These are phyloP conservation scores for Zoysia pacifica DNA, from an alignment of 176 grass and related monocot species.

Conservation along the genomic window DNA sequence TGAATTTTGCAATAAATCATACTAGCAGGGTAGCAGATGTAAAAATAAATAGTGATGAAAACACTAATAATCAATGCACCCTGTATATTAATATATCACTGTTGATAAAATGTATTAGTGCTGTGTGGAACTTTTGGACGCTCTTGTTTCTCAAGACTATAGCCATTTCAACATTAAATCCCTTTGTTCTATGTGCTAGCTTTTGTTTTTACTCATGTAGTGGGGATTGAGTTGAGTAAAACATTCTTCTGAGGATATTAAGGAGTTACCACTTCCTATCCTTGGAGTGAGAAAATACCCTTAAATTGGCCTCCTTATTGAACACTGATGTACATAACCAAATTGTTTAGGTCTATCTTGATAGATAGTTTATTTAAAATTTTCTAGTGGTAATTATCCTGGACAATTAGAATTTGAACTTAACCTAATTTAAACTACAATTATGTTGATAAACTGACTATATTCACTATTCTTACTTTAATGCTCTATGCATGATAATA, in stretches of 20 bases:
- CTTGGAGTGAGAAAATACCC: slow-evolving; percentile 10
- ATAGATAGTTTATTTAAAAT: neutral
- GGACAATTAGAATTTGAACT: neutral
- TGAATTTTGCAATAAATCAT: slow-evolving; percentile 28
- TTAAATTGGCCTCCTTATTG: neutral
- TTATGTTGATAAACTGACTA: slow-evolving; percentile 10
- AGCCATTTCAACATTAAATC: slow-evolving; percentile 2
- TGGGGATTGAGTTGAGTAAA: slow-evolving; percentile 12
- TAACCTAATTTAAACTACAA: neutral
- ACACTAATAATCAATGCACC: neutral
- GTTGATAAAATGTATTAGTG: neutral
- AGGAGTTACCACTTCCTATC: neutral
- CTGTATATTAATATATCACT: neutral
- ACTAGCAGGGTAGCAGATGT: neutral
- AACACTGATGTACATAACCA: neutral
- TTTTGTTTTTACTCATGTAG: neutral
- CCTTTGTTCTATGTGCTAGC: neutral
- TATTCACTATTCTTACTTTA: slow-evolving; percentile 4
- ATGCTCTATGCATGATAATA: neutral
- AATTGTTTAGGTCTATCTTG: slow-evolving; percentile 11
- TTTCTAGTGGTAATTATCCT: neutral
- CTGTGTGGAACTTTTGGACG: slow-evolving; percentile 14
- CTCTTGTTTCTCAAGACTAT: neutral
- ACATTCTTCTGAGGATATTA: slow-evolving; percentile 2
- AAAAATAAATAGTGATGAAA: neutral